Percentiles rank a stretch among this genome's conserved stretches.
Conservation (phyloP, 2,329 filamentous ascomycete species). For the Fusarium piperis region DNA sequence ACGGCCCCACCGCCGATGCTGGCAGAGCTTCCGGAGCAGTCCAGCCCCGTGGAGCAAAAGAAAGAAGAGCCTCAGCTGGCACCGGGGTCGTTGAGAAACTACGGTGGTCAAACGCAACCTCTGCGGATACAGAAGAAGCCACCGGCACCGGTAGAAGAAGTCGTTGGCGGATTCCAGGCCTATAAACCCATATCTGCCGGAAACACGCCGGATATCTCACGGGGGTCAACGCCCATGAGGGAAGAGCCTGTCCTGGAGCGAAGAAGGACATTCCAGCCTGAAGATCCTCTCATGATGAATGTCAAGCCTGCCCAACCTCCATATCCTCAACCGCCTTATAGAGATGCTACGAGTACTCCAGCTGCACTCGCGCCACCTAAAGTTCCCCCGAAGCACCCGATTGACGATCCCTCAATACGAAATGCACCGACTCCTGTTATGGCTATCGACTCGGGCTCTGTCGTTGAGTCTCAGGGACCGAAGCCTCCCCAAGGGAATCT, state of each 20-base stretch:
- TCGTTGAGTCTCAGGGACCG: neutral
- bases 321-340: constrained; percentile 22
- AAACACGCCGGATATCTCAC: constrained; percentile 7
- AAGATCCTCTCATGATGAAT: constrained; percentile 34
- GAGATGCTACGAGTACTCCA: constrained; percentile 34
- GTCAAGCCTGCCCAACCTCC: constrained; percentile 25
- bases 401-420: constrained; percentile 7
- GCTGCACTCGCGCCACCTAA: constrained; percentile 37
- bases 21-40: constrained; percentile 53
- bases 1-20: constrained; percentile 37
- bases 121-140: constrained; percentile 13
- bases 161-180: constrained; percentile 15
- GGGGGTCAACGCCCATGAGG: constrained; percentile 10
- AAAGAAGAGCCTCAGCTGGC: constrained; percentile 28
- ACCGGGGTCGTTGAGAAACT: constrained; percentile 23
- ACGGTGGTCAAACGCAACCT: constrained; percentile 18
- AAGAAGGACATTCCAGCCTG: constrained; percentile 39
- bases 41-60: constrained; percentile 43
- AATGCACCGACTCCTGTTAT: constrained; percentile 5
- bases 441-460: neutral
- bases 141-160: neutral
- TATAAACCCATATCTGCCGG: constrained; percentile 23
- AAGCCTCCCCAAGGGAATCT: constrained; percentile 6
- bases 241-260: constrained; percentile 8
- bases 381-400: constrained; percentile 30